Evolutionary conservation across 345 rosid species (phyloP).

Genomic region (Carallia pectinifolia): DNA sequence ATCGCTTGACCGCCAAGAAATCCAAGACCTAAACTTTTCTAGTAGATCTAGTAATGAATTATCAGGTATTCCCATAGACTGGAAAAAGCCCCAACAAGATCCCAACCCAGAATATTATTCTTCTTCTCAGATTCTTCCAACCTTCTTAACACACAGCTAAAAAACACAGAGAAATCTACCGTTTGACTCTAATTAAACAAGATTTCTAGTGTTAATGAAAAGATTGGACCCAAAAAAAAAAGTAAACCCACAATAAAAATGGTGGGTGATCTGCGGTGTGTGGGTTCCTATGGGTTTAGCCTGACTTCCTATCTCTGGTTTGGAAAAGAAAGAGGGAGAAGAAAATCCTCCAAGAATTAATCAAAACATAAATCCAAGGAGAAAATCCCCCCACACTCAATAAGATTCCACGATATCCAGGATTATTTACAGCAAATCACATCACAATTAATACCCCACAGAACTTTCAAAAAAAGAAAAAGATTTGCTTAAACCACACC

Average conservation of each 20-base stretch:
- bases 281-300: constrained; percentile 2
- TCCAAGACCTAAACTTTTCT: constrained; percentile 70
- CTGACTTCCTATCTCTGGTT: not conserved
- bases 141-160: not conserved
- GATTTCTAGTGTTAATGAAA: not conserved
- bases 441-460: not conserved
- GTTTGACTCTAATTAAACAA: constrained; percentile 14
- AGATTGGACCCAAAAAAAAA: constrained; percentile 6
- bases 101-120: constrained; percentile 7
- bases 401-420: constrained; percentile 18
- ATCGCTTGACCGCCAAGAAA: constrained; percentile 63
- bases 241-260: constrained; percentile 56
- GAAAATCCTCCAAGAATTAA: constrained; percentile 43
- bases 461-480: not conserved
- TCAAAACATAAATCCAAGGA: constrained; percentile 41
- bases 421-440: constrained; percentile 40
- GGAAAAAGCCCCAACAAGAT: constrained; percentile 33
- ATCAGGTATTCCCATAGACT: constrained; percentile 78
- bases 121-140: constrained; percentile 18
- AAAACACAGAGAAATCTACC: not conserved
- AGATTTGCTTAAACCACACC: not conserved
- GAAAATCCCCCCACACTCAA: constrained; percentile 26
- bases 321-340: constrained; percentile 12
- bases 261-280: constrained; percentile 42
- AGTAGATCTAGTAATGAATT: constrained; percentile 66